Evolutionary conservation across 805 yeast genomes (phyloP).

Genomic region (Limtongozyma cylindracea): DNA sequence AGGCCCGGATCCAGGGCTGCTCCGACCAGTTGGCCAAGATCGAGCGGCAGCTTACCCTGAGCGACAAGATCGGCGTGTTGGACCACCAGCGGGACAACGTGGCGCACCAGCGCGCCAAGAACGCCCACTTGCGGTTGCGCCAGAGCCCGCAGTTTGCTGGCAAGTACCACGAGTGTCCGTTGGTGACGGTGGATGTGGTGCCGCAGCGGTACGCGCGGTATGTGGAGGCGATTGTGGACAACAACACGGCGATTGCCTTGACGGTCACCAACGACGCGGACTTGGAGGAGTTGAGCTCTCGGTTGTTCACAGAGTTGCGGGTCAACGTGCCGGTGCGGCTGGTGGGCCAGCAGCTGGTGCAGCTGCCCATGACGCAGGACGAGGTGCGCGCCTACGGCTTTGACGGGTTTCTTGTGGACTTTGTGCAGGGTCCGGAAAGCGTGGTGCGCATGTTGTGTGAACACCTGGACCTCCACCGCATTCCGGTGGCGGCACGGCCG

Average conservation of each 20-base stretch:
- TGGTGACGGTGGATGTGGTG: constrained; percentile 30
- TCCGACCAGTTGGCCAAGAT: too few species aligned
- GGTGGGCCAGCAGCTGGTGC: constrained; percentile 4
- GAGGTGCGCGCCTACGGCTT: constrained; percentile 30
- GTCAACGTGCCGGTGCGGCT: constrained; percentile 35
- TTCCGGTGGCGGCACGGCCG: constrained; percentile 36
- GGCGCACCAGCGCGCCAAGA: too few species aligned
- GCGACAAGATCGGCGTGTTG: too few species aligned
- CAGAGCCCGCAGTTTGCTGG: too few species aligned
- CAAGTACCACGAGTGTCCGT: constrained; percentile 48
- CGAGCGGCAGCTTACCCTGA: too few species aligned
- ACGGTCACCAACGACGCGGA: constrained; percentile 28
- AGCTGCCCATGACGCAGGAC: constrained; percentile 5
- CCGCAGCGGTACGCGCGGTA: constrained; percentile 23
- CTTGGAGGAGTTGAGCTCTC: constrained; percentile 16
- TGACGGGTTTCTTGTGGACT: constrained; percentile 57
- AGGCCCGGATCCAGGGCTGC: too few species aligned
- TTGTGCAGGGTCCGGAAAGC: constrained; percentile 41
- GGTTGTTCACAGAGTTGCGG: constrained; percentile 9
- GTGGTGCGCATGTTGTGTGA: constrained; percentile 55
- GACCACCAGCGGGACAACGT: too few species aligned
- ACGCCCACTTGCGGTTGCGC: too few species aligned
- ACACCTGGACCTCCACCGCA: constrained; percentile 15
- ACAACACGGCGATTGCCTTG: constrained; percentile 29
- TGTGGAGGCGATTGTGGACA: constrained; percentile 29